Base-by-base conservation (phyloP, 2,329 filamentous ascomycete species). In the Juglanconis oblonga region DNA sequence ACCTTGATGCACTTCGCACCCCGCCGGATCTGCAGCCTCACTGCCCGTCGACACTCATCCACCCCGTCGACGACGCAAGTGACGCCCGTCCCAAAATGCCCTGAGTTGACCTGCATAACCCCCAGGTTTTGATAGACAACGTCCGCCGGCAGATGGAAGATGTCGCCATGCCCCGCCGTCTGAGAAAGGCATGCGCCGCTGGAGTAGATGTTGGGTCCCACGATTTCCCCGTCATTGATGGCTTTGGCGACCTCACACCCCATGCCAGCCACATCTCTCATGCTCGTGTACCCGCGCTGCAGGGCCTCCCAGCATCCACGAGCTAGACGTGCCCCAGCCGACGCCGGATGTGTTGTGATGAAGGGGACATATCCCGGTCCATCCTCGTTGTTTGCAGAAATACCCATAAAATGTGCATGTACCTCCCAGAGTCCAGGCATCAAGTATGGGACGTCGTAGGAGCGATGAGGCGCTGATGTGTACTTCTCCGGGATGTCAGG, bases 1-100 rank as follows among this genome's bases (percentile, higher is more conserved):
- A 78, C 63, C 67, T 78, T 77, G 69, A 78, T 74, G 62, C 71
- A 73, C 17, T 66, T 67, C 1, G 76, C 76, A 8, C 76, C 76
- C 38, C 75, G 70, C 1, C 75, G 71, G 54, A 78, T 71, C 68
- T 77, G 74, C 58, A 73, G 67, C 1, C 75, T 67, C 45, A 78
- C 75, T 0, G 69, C 75, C 5, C 71, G 71, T 33, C 74, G 67
- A 59, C 75, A 77, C 62, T 77, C 74, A 38, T 77, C 74, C 0
- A 75, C 70, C 11, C 76, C 75, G 57, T 77, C 75, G 11, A 71
- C 73, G 4, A 77, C 64, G 42, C 70, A 52, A 47, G 58, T 66
- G 58, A 64, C 13, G 33, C 38, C 57, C 45, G 57, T 49, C 68
- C 70, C 62, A 5, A 69, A 72, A 40, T 75, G 71, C 0, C 73